A percentile compares a stretch with the other conserved stretches of the same genome.
These are phyloP conservation scores for Helenozyma baotianmanensis DNA, from an alignment of 805 yeast species.

Conservation along the genomic window DNA sequence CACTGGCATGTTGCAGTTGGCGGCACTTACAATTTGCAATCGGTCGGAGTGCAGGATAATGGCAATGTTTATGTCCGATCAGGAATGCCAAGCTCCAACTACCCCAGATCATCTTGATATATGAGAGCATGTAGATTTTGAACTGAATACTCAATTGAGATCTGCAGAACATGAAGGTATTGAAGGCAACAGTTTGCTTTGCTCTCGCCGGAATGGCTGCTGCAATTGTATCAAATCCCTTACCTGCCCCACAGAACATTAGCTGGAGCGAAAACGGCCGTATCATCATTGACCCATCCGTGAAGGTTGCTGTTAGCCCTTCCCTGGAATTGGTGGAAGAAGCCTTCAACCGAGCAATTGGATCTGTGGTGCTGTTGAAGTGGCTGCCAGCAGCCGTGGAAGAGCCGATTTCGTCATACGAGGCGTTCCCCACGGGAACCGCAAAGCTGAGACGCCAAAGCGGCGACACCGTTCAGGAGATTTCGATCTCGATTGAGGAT, in stretches of 20 bases:
- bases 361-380: conserved; percentile 17
- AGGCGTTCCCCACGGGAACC: conserved; percentile 14
- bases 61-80: too few relatives aligned
- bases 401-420: conserved; percentile 16
- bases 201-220: neutral
- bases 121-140: too few relatives aligned
- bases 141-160: too few relatives aligned
- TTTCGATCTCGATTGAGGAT: too few relatives aligned
- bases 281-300: neutral
- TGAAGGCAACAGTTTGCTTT: neutral
- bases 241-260: conserved; percentile 21
- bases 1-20: too few relatives aligned
- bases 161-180: too few relatives aligned
- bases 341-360: conserved; percentile 21
- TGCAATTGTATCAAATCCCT: conserved; percentile 18
- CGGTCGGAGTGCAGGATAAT: too few relatives aligned
- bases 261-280: conserved; percentile 17
- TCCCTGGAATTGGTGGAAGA: conserved; percentile 8
- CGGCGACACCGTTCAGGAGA: too few relatives aligned
- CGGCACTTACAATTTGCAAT: too few relatives aligned
- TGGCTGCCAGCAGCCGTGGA: conserved; percentile 35
- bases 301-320: conserved; percentile 1
- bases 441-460: neutral
- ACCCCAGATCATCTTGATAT: too few relatives aligned
- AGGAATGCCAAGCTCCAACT: too few relatives aligned